Percentiles rank a stretch among this genome's conserved stretches.
Evolutionary conservation across 352 stramenopile species (phyloP).

Genomic region (Pythium aquatile): DNA sequence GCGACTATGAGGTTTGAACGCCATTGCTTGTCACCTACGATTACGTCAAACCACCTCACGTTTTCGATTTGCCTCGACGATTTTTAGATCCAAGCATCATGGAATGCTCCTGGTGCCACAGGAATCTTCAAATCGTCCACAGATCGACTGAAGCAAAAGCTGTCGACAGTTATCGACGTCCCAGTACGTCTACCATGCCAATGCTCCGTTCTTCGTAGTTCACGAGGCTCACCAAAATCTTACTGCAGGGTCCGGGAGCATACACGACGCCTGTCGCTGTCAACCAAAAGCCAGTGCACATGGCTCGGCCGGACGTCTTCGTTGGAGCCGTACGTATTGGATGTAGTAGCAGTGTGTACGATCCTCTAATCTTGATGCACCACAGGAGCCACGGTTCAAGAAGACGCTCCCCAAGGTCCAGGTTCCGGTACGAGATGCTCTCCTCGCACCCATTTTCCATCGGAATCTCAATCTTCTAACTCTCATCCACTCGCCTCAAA

Average conservation of each 20-base stretch:
- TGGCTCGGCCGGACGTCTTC: conserved; percentile 68
- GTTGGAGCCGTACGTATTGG: conserved; percentile 44
- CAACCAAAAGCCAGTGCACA: conserved; percentile 57
- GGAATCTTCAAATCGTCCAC: conserved; percentile 70
- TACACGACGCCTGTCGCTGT: conserved; percentile 43
- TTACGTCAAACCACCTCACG: neutral
- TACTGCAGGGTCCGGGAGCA: conserved; percentile 48
- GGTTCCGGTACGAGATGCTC: conserved; percentile 39
- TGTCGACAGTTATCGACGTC: conserved; percentile 31
- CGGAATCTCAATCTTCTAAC: neutral
- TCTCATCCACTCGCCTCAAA: neutral
- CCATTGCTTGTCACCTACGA: neutral
- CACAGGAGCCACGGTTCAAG: conserved; percentile 76
- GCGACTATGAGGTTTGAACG: conserved; percentile 65
- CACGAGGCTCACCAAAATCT: neutral
- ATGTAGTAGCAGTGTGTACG: neutral
- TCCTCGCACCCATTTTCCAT: neutral
- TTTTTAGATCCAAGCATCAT: conserved; percentile 53
- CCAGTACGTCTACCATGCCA: conserved; percentile 33
- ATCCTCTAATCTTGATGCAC: neutral
- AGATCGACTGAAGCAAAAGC: conserved; percentile 48
- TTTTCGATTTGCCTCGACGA: neutral
- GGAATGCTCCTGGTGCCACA: conserved; percentile 57
- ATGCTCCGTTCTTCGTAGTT: neutral
- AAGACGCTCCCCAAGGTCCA: conserved; percentile 50